phyloP scores from a whole-genome alignment of 1,139 yeast species.

The Pichia sp. region DNA sequence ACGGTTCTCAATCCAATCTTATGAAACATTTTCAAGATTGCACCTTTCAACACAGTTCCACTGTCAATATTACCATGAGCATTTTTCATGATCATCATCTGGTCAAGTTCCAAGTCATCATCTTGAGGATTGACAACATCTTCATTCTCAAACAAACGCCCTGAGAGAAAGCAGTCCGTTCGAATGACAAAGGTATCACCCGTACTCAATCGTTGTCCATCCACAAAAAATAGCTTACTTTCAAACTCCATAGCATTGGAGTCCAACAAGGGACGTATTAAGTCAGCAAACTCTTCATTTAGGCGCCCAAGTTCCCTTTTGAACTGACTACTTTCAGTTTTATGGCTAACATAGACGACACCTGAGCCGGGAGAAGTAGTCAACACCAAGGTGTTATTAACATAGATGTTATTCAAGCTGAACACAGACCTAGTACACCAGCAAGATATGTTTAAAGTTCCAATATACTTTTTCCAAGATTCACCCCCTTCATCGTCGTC shows the following conservation, averaged over 20 bases:
- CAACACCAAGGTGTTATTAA: constrained; percentile 40
- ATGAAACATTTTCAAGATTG: constrained; percentile 10
- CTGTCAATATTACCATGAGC: constrained; percentile 7
- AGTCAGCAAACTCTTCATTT: constrained; percentile 65
- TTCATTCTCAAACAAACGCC: constrained; percentile 38
- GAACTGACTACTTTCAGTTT: constrained; percentile 10
- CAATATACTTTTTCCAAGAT: constrained; percentile 42
- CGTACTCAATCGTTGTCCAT: constrained; percentile 49
- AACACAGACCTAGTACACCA: constrained; percentile 79
- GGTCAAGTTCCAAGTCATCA: constrained; percentile 5
- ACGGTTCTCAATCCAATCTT: constrained; percentile 5
- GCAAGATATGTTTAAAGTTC: constrained; percentile 65
- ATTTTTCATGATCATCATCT: constrained; percentile 8
- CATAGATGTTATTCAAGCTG: constrained; percentile 32
- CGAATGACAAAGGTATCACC: constrained; percentile 43
- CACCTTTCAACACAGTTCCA: constrained; percentile 12
- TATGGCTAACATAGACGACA: constrained; percentile 20
- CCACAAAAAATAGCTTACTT: constrained; percentile 49
- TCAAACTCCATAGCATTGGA: constrained; percentile 48
- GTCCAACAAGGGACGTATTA: constrained; percentile 61
- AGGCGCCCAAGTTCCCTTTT: constrained; percentile 67
- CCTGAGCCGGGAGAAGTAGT: constrained; percentile 19
- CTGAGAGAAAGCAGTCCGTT: constrained; percentile 34
- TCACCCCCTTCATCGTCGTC: too few relatives aligned
- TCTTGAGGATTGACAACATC: constrained; percentile 1